These are phyloP conservation scores for Beta lomatogona DNA, from an alignment of 179 eudicot genomes.

Conservation along the genomic window DNA sequence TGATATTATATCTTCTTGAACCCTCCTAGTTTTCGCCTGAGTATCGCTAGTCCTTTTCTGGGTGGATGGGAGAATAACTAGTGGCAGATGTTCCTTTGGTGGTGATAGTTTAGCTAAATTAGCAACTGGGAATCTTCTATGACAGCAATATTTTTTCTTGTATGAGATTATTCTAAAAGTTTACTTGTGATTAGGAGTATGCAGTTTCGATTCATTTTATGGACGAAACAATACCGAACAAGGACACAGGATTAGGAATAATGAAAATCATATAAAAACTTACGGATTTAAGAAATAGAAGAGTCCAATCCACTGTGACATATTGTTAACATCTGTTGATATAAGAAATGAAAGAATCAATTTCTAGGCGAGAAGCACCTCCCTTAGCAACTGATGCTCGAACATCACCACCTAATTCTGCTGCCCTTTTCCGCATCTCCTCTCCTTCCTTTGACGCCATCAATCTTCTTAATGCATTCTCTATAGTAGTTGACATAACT, in stretches of 20 bases:
- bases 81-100: background rate
- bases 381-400: slow-evolving; percentile 35
- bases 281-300: background rate
- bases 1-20: too few species aligned
- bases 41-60: too few species aligned
- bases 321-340: background rate
- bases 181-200: background rate
- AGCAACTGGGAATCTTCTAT: background rate
- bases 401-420: slow-evolving; percentile 28
- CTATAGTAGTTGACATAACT: slow-evolving; percentile 30
- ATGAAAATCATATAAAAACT: background rate
- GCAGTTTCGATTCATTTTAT: background rate
- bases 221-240: background rate
- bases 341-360: slow-evolving; percentile 28
- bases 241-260: background rate
- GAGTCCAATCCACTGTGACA: too few species aligned
- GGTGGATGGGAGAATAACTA: background rate
- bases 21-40: too few species aligned
- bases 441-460: slow-evolving; percentile 52
- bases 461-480: slow-evolving; percentile 38
- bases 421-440: slow-evolving; percentile 47
- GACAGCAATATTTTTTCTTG: background rate
- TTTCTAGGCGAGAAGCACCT: slow-evolving; percentile 38
- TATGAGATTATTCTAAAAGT: background rate
- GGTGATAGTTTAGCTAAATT: background rate